A percentile compares a stretch with the other conserved stretches of the same genome.
Evolutionary conservation across 257 asterid species (phyloP).

Genomic region (Craterostigma plantagineum): DNA sequence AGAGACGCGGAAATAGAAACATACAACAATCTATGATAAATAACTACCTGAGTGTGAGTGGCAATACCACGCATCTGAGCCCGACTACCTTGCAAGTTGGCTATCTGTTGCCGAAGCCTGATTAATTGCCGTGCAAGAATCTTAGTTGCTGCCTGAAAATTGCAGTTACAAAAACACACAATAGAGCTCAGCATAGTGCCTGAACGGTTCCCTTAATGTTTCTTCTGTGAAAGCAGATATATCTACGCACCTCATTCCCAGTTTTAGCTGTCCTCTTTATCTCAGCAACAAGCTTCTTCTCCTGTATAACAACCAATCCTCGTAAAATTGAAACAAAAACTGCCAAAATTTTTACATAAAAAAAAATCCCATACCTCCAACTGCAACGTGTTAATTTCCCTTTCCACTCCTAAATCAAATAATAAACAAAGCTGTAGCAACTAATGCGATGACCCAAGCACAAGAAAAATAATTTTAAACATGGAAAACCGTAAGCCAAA

Average conservation of each 20-base stretch:
- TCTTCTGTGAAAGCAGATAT: background rate
- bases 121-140: slow-evolving; percentile 75
- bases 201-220: background rate
- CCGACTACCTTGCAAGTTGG: slow-evolving; percentile 82
- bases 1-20: too few relatives aligned
- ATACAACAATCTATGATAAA: background rate
- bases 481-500: background rate
- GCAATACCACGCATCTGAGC: slow-evolving; percentile 95
- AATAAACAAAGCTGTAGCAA: slow-evolving; percentile 5
- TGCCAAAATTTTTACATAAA: background rate
- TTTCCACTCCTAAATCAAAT: slow-evolving; percentile 38
- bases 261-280: slow-evolving; percentile 88
- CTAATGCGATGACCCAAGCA: slow-evolving; percentile 1
- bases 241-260: slow-evolving; percentile 70
- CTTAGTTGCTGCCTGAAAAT: slow-evolving; percentile 62
- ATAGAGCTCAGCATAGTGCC: background rate
- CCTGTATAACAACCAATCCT: slow-evolving; percentile 32
- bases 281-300: slow-evolving; percentile 83
- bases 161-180: background rate
- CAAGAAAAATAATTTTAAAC: background rate
- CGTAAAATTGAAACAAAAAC: slow-evolving; percentile 3
- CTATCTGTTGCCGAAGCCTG: slow-evolving; percentile 87
- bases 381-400: slow-evolving; percentile 54
- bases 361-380: slow-evolving; percentile 34
- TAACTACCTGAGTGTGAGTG: slow-evolving; percentile 75